Percentiles rank a stretch among this genome's conserved stretches.
Evolutionary conservation across 2,329 filamentous ascomycete genomes (phyloP).

Genomic region (Tolypocladium inflatum): DNA sequence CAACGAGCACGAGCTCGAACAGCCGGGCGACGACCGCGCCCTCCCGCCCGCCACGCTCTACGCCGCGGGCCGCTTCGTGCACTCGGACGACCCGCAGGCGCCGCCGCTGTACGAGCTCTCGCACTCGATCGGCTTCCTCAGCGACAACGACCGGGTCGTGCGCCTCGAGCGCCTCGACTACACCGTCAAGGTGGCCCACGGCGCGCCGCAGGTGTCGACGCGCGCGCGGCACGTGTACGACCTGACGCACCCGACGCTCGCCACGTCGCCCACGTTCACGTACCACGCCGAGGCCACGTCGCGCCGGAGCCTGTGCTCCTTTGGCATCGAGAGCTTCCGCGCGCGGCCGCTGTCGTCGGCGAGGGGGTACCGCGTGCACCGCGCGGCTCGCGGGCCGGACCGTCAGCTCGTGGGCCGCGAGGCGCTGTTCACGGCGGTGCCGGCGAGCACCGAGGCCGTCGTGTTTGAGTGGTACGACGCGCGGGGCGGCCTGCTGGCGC

Average conservation of each 20-base stretch:
- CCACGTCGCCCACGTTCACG: slow-evolving; percentile 17
- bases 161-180: slow-evolving; percentile 21
- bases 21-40: slow-evolving; percentile 5
- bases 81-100: slow-evolving; percentile 16
- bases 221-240: slow-evolving; percentile 23
- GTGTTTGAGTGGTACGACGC: slow-evolving; percentile 22
- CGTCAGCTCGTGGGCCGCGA: slow-evolving; percentile 10
- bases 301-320: slow-evolving; percentile 15
- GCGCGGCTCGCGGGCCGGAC: slow-evolving; percentile 15
- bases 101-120: slow-evolving; percentile 26
- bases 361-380: slow-evolving; percentile 18
- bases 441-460: slow-evolving; percentile 14
- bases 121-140: slow-evolving; percentile 20
- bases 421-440: slow-evolving; percentile 18
- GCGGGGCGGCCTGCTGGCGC: slow-evolving; percentile 17
- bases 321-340: slow-evolving; percentile 19
- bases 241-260: slow-evolving; percentile 20
- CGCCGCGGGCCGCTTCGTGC: slow-evolving; percentile 23
- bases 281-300: slow-evolving; percentile 23
- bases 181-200: slow-evolving; percentile 11
- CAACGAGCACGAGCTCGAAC: neutral
- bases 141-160: slow-evolving; percentile 20
- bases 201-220: slow-evolving; percentile 14
- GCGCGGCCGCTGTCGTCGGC: slow-evolving; percentile 9
- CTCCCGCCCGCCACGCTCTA: slow-evolving; percentile 22